Evolutionary conservation across 2,329 filamentous ascomycete genomes (phyloP).

Genomic region (Talaromyces atroroseus): DNA sequence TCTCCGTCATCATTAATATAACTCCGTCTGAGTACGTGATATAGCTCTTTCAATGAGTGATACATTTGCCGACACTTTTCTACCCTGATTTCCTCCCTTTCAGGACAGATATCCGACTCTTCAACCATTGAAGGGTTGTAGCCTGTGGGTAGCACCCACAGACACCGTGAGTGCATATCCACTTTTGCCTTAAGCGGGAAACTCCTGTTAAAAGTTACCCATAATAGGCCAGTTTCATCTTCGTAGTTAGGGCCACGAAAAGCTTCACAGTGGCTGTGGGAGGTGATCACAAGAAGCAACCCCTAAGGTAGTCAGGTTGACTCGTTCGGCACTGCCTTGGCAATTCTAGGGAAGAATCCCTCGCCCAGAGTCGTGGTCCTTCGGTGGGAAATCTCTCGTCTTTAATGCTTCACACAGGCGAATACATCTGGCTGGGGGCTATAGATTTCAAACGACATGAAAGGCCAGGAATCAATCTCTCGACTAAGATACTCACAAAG

Average conservation of each 20-base stretch:
- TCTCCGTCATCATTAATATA: not conserved
- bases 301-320: not conserved
- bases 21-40: not conserved
- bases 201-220: constrained; percentile 7
- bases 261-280: constrained; percentile 3
- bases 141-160: not conserved
- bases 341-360: constrained; percentile 9
- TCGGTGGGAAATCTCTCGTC: constrained; percentile 14
- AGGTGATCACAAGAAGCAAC: constrained; percentile 9
- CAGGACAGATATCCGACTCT: constrained; percentile 4
- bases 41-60: not conserved
- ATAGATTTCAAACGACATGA: constrained; percentile 14
- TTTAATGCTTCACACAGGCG: constrained; percentile 15
- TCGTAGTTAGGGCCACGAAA: not conserved
- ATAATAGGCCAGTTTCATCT: constrained; percentile 4
- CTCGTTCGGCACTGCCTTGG: not conserved
- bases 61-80: not conserved
- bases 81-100: constrained; percentile 8
- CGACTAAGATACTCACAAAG: constrained; percentile 7
- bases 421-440: constrained; percentile 10
- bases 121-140: not conserved
- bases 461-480: not conserved
- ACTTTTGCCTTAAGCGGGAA: constrained; percentile 1
- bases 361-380: not conserved
- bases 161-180: constrained; percentile 1